Conservation (phyloP, 2,329 filamentous ascomycete genomes). For the Neospermospora avenae region DNA sequence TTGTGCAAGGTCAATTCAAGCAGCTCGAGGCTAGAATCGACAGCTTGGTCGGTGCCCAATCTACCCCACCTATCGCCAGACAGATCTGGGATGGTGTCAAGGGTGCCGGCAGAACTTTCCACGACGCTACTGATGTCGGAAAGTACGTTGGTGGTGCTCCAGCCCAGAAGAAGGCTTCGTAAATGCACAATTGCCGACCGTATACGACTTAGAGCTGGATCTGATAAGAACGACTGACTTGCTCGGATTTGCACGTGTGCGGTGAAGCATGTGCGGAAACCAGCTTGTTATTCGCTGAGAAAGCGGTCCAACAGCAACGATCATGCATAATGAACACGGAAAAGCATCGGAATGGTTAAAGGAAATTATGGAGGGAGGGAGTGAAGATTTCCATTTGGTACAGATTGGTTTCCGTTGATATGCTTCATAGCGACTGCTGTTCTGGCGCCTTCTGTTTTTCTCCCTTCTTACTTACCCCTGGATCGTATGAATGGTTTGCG, state of each 20-base stretch:
- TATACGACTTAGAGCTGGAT: slow-evolving; percentile 1
- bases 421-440: neutral
- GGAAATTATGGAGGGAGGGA: neutral
- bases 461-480: neutral
- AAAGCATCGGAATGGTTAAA: slow-evolving; percentile 2
- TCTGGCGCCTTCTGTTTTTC: neutral
- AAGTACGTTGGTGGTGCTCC: slow-evolving; percentile 63
- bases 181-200: slow-evolving; percentile 10
- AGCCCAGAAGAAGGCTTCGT: slow-evolving; percentile 56
- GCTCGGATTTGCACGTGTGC: neutral
- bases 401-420: neutral
- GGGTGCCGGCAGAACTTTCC: slow-evolving; percentile 66
- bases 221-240: neutral
- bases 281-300: neutral
- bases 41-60: slow-evolving; percentile 79
- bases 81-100: slow-evolving; percentile 81
- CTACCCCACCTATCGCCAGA: slow-evolving; percentile 74
- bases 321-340: neutral
- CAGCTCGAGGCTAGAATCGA: slow-evolving; percentile 74
- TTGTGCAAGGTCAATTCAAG: slow-evolving; percentile 81
- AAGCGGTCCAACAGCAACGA: neutral
- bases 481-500: neutral
- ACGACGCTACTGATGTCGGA: slow-evolving; percentile 74
- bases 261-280: neutral
- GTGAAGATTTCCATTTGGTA: neutral